A percentile compares a stretch with the other conserved stretches of the same genome.
Evolutionary conservation across 1,139 yeast species (phyloP).

Genomic region (Saccharomyces hybrid): DNA sequence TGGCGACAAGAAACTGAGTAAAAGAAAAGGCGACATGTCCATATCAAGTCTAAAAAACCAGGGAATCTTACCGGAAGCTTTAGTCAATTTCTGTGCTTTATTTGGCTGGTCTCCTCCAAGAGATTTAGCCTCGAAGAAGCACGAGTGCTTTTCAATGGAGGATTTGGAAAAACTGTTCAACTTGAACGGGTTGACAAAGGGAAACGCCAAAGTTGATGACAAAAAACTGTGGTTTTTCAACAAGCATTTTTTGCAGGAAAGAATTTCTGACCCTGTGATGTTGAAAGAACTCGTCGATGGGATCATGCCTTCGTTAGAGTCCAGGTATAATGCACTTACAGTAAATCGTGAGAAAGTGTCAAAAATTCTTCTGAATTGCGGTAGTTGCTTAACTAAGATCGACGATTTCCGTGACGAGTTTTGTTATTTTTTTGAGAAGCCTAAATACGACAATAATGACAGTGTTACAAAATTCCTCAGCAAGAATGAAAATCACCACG

Average conservation of each 20-base stretch:
- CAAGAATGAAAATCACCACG: constrained; percentile 11
- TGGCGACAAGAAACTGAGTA: constrained; percentile 73
- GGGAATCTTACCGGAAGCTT: constrained; percentile 79
- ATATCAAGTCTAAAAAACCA: constrained; percentile 48
- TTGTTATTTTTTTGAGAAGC: constrained; percentile 43
- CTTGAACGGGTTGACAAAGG: constrained; percentile 72
- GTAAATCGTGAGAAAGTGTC: constrained; percentile 12
- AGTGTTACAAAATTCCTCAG: constrained; percentile 19
- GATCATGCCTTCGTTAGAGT: constrained; percentile 19
- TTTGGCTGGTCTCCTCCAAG: constrained; percentile 92
- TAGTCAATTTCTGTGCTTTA: constrained; percentile 77
- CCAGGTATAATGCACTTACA: background rate
- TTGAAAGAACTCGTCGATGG: constrained; percentile 35
- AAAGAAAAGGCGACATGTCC: constrained; percentile 77
- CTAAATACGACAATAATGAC: constrained; percentile 29
- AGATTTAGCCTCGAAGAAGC: constrained; percentile 42
- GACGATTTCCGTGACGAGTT: constrained; percentile 43
- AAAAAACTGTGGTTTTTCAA: constrained; percentile 70
- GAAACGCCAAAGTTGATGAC: constrained; percentile 86
- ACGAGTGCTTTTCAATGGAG: constrained; percentile 53
- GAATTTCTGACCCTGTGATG: constrained; percentile 34
- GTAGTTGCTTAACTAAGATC: constrained; percentile 40
- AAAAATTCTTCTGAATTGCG: constrained; percentile 23
- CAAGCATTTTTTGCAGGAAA: constrained; percentile 48
- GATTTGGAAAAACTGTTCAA: constrained; percentile 43